Percentiles rank a stretch among this genome's conserved stretches.
phyloP scores from a whole-genome alignment of 1,139 yeast genomes.

The Taiozyma onychis region DNA sequence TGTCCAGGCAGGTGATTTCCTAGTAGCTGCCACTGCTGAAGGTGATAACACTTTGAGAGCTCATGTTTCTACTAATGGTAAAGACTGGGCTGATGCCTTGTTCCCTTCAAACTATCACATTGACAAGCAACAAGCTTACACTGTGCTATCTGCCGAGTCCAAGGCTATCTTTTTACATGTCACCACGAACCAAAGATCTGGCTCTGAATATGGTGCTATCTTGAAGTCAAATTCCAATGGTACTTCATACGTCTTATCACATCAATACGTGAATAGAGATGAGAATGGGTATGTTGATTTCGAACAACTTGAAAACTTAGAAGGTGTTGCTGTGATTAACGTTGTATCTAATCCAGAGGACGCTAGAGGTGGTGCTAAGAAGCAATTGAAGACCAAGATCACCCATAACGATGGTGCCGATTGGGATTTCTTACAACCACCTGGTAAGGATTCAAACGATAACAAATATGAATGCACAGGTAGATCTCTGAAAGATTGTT shows the following conservation, averaged over 20 bases:
- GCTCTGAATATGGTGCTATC: constrained; percentile 79
- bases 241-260: constrained; percentile 70
- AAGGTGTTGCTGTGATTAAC: constrained; percentile 79
- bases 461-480: constrained; percentile 56
- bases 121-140: constrained; percentile 70
- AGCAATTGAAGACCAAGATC: constrained; percentile 63
- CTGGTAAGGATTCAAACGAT: constrained; percentile 57
- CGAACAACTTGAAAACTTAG: constrained; percentile 77
- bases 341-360: constrained; percentile 51
- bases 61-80: constrained; percentile 75
- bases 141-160: constrained; percentile 70
- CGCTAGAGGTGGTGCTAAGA: constrained; percentile 37
- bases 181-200: constrained; percentile 50
- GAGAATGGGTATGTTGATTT: constrained; percentile 76
- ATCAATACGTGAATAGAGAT: constrained; percentile 71
- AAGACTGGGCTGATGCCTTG: constrained; percentile 66
- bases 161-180: constrained; percentile 80
- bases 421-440: constrained; percentile 75
- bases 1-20: constrained; percentile 61
- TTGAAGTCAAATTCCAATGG: constrained; percentile 94
- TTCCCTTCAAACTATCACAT: constrained; percentile 68
- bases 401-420: constrained; percentile 94
- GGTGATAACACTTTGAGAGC: constrained; percentile 47
- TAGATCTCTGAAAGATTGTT: constrained; percentile 50
- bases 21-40: constrained; percentile 60